These are phyloP conservation scores for Rutstroemia sp. DNA, from an alignment of 2,329 filamentous ascomycete species.

Conservation along the genomic window DNA sequence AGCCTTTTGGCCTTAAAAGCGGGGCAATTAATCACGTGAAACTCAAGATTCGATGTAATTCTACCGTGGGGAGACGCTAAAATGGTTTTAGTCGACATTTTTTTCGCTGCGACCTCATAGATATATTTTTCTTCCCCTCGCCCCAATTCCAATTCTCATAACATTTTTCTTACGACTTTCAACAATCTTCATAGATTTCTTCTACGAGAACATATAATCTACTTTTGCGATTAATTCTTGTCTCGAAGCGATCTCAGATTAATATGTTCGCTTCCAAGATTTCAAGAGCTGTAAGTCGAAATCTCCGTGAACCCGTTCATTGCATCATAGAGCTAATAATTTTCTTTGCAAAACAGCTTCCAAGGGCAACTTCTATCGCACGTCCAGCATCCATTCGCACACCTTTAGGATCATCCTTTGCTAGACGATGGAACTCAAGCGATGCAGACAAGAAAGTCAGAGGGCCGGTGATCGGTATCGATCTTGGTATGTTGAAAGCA, in stretches of 20 bases:
- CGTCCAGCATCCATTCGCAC: conserved; percentile 63
- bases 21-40: neutral
- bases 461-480: conserved; percentile 95
- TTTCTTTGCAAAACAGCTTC: conserved; percentile 49
- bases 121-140: conserved; percentile 8
- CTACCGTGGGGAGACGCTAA: conserved; percentile 5
- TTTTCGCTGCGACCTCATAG: conserved; percentile 1
- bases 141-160: neutral
- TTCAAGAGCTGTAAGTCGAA: conserved; percentile 62
- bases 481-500: conserved; percentile 63
- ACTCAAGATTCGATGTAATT: conserved; percentile 5
- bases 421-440: conserved; percentile 65
- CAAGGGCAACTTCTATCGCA: conserved; percentile 63
- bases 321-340: conserved; percentile 20
- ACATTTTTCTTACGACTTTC: neutral
- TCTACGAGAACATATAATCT: conserved; percentile 10
- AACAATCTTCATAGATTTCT: conserved; percentile 5
- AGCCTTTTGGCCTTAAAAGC: neutral
- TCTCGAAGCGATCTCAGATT: conserved; percentile 23
- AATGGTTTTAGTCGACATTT: conserved; percentile 1
- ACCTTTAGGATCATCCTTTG: conserved; percentile 65
- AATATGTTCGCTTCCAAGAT: conserved; percentile 68
- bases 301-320: conserved; percentile 4
- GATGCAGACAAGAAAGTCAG: conserved; percentile 77
- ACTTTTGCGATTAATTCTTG: conserved; percentile 12